Conservation (phyloP, 495 filamentous ascomycete genomes). For the Apodospora peruviana region DNA sequence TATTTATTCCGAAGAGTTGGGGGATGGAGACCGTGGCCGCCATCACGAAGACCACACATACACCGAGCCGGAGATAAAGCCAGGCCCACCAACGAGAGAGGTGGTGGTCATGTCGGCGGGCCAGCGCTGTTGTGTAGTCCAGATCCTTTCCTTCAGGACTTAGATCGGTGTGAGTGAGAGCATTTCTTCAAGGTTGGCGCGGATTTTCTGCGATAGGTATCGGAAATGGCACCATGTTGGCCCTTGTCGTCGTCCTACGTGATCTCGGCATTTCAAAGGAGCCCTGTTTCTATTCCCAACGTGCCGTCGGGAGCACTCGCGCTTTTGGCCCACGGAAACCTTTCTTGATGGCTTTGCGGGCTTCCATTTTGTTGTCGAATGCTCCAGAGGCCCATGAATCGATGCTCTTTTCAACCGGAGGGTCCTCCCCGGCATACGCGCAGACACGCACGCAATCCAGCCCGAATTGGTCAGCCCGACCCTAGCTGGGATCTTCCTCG, state of each 20-base stretch:
- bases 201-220: not conserved
- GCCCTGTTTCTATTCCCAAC: not conserved
- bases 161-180: not conserved
- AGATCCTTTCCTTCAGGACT: not conserved
- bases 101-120: not conserved
- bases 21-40: too few species aligned
- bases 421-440: slow-evolving; percentile 7
- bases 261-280: not conserved
- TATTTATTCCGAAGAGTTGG: too few species aligned
- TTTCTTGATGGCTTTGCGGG: too few species aligned
- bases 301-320: not conserved
- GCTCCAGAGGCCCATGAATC: too few species aligned
- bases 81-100: too few species aligned
- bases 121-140: not conserved
- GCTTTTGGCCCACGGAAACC: too few species aligned
- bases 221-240: slow-evolving; percentile 1
- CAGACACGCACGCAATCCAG: slow-evolving; percentile 6
- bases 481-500: slow-evolving; percentile 10
- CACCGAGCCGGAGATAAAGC: too few species aligned
- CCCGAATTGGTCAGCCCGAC: slow-evolving; percentile 6
- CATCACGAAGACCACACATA: too few species aligned
- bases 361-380: not conserved
- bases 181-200: not conserved
- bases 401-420: slow-evolving; percentile 2
- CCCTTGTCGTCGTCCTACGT: not conserved